phyloP scores from a whole-genome alignment of 768 basidiomycete genomes.

The Cantharellus anzutake region DNA sequence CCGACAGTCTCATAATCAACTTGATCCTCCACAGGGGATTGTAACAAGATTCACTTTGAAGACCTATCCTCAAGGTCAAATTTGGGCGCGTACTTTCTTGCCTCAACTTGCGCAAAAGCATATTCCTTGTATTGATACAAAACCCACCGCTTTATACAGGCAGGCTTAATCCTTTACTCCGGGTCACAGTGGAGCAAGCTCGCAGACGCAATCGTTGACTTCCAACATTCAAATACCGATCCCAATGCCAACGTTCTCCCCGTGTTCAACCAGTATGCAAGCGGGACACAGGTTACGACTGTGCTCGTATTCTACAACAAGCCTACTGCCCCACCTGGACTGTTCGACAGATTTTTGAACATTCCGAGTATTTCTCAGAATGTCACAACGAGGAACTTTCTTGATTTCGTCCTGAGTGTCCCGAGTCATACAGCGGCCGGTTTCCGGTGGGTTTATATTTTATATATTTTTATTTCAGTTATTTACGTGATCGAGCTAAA shows the following conservation, averaged over 20 bases:
- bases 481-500: background rate
- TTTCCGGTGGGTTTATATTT: background rate
- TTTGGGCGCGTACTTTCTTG: constrained; percentile 30
- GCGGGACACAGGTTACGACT: constrained; percentile 16
- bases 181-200: too few relatives aligned
- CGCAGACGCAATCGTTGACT: constrained; percentile 8
- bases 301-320: constrained; percentile 35
- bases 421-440: constrained; percentile 10
- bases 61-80: constrained; percentile 32
- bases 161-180: too few relatives aligned
- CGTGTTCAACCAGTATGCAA: constrained; percentile 20
- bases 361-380: constrained; percentile 24
- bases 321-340: constrained; percentile 25
- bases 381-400: constrained; percentile 23
- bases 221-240: constrained; percentile 24
- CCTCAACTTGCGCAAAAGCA: background rate
- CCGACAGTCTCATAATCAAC: too few relatives aligned
- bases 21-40: constrained; percentile 24
- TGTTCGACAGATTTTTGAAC: constrained; percentile 32
- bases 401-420: constrained; percentile 22
- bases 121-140: background rate
- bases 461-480: background rate
- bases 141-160: constrained; percentile 16
- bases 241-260: constrained; percentile 33
- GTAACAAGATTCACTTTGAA: constrained; percentile 39